Conservation (phyloP, 495 filamentous ascomycete genomes). For the Neurospora hispaniola region DNA sequence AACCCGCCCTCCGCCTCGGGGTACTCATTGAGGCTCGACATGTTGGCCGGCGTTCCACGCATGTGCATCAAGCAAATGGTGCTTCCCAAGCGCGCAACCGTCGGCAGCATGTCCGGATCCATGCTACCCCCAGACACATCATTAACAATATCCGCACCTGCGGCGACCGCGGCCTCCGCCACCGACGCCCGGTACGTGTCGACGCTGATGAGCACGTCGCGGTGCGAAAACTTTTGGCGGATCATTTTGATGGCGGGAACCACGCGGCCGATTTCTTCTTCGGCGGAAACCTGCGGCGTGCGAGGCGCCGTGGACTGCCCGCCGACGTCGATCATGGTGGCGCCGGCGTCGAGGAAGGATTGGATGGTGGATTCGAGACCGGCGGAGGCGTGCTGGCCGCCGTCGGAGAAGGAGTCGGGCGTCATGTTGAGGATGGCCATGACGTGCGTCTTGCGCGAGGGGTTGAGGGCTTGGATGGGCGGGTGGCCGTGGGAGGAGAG, state of each 20-base stretch:
- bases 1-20: slow-evolving; percentile 50
- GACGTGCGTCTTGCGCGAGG: slow-evolving; percentile 58
- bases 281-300: slow-evolving; percentile 49
- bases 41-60: slow-evolving; percentile 79
- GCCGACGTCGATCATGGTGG: slow-evolving; percentile 82
- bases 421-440: slow-evolving; percentile 97
- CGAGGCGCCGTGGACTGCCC: slow-evolving; percentile 84
- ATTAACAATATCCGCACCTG: slow-evolving; percentile 90
- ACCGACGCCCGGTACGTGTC: slow-evolving; percentile 89
- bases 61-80: slow-evolving; percentile 91
- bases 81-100: slow-evolving; percentile 67
- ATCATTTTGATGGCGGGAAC: slow-evolving; percentile 67
- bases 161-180: slow-evolving; percentile 65
- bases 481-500: slow-evolving; percentile 44
- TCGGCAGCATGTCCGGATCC: slow-evolving; percentile 73
- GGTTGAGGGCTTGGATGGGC: slow-evolving; percentile 52
- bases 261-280: slow-evolving; percentile 69
- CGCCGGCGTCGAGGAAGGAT: slow-evolving; percentile 52
- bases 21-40: slow-evolving; percentile 61
- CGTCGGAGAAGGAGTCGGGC: slow-evolving; percentile 95
- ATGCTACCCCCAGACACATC: slow-evolving; percentile 78
- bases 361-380: slow-evolving; percentile 37
- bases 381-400: slow-evolving; percentile 46
- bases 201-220: slow-evolving; percentile 60
- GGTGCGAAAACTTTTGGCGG: slow-evolving; percentile 51